Conservation (phyloP, 805 yeast species). For the Hanseniaspora lindneri region DNA sequence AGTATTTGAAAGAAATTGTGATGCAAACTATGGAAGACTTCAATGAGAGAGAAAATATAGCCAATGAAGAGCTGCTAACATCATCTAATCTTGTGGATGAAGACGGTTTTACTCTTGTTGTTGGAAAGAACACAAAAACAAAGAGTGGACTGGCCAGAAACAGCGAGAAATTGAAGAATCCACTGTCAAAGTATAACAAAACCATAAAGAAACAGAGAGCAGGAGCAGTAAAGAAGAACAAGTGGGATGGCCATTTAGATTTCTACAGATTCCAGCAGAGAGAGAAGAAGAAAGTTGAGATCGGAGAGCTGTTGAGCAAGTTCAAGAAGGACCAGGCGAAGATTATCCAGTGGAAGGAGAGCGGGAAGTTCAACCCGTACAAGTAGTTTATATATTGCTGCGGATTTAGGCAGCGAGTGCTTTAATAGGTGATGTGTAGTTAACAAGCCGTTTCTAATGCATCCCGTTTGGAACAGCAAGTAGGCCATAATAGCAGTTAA, state of each 20-base stretch:
- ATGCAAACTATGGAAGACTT: slow-evolving; percentile 53
- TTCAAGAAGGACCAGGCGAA: slow-evolving; percentile 86
- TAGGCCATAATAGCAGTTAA: no score
- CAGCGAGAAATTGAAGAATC: slow-evolving; percentile 38
- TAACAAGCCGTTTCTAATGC: no score
- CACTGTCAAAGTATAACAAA: slow-evolving; percentile 32
- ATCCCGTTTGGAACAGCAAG: no score
- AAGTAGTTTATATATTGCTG: slow-evolving; percentile 23
- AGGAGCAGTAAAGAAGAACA: slow-evolving; percentile 46
- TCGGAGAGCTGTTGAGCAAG: slow-evolving; percentile 71
- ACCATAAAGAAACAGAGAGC: slow-evolving; percentile 25
- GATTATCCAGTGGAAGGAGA: slow-evolving; percentile 65
- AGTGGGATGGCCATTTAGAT: slow-evolving; percentile 57
- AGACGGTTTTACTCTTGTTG: slow-evolving; percentile 88
- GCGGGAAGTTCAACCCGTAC: slow-evolving; percentile 77
- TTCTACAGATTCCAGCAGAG: slow-evolving; percentile 94
- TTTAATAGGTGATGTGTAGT: no score
- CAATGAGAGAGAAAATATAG: slow-evolving; percentile 55
- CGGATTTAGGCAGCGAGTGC: no score
- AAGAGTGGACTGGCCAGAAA: slow-evolving; percentile 5
- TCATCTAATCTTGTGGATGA: slow-evolving; percentile 66
- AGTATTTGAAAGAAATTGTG: slow-evolving; percentile 43
- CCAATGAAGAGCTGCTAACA: slow-evolving; percentile 41
- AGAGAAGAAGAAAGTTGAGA: slow-evolving; percentile 82
- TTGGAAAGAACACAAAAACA: slow-evolving; percentile 74